Evolutionary conservation across 2,329 filamentous ascomycete genomes (phyloP), one percentile per base, ranked within the genome.

Genomic region (Epichloe aotearoae): DNA sequence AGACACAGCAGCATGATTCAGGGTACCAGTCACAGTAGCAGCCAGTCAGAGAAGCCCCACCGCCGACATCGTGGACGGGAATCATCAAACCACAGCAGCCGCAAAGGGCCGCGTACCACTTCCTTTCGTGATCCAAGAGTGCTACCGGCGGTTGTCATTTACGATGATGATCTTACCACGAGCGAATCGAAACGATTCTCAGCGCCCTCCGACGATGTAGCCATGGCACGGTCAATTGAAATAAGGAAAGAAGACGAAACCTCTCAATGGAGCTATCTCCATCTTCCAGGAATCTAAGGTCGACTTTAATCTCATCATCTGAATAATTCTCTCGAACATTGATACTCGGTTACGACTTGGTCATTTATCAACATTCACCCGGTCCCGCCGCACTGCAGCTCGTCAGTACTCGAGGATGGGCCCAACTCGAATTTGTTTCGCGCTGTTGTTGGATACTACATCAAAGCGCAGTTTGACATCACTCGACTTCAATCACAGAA

Each of bases 141-240:
- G 15, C 48, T 59, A 33, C 66, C 66, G 0, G 51, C 59, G 1
- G 61, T 69, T 39, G 58, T 69, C n/a, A 66, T 69, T 19, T 69
- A 69, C 53, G 66, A 69, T 52, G 60, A 67, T 46, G 62, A 66
- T 38, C 58, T 69, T 7, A 67, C 66, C 15, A 58, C 50, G 52
- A 62, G 57, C 37, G 48, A 52, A 1, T 50, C 61, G 8, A 60
- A 50, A 42, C 56, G 56, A 37, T 58, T 68, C 34, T 59, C 59
- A n/a, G 62, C 62, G 0, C 63, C 66, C 0, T 60, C 55, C 10
- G 56, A 52, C 34, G 46, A 39, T 36, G 40, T 51, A 2, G 49
- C 56, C 33, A 51, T 59, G 49, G 50, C 56, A 40, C 55, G 54
- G n/a, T 56, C 51, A 14, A 52, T 52, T 15, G 54, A 57, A 37